These are phyloP conservation scores for Mycena indigotica DNA, from an alignment of 768 basidiomycete species.

Conservation along the genomic window DNA sequence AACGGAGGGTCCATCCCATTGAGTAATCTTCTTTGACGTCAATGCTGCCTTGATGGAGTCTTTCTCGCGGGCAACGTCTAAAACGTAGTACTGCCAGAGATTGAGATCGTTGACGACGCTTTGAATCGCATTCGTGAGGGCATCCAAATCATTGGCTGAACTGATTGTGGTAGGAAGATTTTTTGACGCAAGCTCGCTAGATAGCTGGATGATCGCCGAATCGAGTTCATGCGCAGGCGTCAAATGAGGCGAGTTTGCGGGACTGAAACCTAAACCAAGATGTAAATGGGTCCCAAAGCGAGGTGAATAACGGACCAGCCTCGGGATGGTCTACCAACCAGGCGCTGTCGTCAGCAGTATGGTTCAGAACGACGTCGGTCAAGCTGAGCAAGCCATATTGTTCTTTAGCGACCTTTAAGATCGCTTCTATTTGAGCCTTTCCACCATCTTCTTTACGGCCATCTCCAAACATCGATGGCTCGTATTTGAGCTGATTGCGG, in stretches of 20 bases:
- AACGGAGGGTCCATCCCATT: constrained; percentile 67
- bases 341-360: constrained; percentile 91
- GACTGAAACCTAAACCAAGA: constrained; percentile 73
- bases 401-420: constrained; percentile 70
- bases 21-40: constrained; percentile 41
- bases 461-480: constrained; percentile 66
- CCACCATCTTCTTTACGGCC: constrained; percentile 51
- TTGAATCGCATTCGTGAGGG: constrained; percentile 64
- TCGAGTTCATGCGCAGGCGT: constrained; percentile 93
- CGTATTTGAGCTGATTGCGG: constrained; percentile 82
- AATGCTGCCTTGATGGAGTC: constrained; percentile 59
- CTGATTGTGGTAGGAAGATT: constrained; percentile 74
- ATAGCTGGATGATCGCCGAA: constrained; percentile 81
- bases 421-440: constrained; percentile 57
- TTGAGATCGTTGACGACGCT: constrained; percentile 63
- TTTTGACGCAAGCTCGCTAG: constrained; percentile 58
- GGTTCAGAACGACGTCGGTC: constrained; percentile 96
- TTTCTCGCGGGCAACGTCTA: constrained; percentile 72
- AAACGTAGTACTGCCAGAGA: constrained; percentile 93
- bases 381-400: constrained; percentile 87
- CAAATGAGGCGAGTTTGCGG: constrained; percentile 88
- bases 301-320: constrained; percentile 63
- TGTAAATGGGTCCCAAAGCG: constrained; percentile 1
- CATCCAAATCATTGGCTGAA: constrained; percentile 68
- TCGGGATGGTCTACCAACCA: constrained; percentile 96